phyloP scores from a whole-genome alignment of 352 stramenopile genomes.

The Globisporangium nodosum region DNA sequence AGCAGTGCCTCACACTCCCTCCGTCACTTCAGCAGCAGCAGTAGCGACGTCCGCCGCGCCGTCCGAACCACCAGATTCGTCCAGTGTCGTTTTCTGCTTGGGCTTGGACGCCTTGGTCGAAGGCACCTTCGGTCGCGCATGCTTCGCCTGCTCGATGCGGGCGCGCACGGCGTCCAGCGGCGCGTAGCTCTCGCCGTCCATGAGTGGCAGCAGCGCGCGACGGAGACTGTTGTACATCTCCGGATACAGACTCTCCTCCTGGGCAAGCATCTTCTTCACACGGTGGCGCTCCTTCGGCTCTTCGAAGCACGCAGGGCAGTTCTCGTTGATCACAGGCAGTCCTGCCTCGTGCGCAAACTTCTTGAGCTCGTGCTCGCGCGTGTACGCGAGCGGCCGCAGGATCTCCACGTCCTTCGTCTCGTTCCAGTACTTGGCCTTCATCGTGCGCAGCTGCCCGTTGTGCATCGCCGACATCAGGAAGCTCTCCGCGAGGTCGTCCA shows the following conservation, averaged over 20 bases:
- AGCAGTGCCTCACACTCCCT: too few species aligned
- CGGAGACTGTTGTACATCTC: slow-evolving; percentile 78
- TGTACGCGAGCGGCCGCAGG: slow-evolving; percentile 95
- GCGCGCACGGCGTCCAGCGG: slow-evolving; percentile 45
- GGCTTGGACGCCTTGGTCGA: slow-evolving; percentile 23
- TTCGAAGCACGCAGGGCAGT: slow-evolving; percentile 98
- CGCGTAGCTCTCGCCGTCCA: slow-evolving; percentile 72
- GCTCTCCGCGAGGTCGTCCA: slow-evolving; percentile 97
- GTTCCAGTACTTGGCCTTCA: slow-evolving; percentile 99
- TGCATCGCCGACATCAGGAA: slow-evolving; percentile 99
- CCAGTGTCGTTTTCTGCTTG: neutral
- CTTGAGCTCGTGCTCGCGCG: slow-evolving; percentile 92
- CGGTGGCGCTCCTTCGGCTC: slow-evolving; percentile 95
- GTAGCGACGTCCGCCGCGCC: neutral
- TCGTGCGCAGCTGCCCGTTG: slow-evolving; percentile 97
- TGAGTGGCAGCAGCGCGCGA: slow-evolving; percentile 66
- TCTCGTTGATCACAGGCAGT: slow-evolving; percentile 98
- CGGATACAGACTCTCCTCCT: slow-evolving; percentile 92
- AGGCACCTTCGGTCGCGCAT: slow-evolving; percentile 28
- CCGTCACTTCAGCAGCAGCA: too few species aligned
- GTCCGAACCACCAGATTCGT: neutral
- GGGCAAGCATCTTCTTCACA: slow-evolving; percentile 96
- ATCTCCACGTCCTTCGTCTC: slow-evolving; percentile 92
- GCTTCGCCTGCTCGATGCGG: slow-evolving; percentile 47
- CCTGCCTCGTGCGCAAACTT: slow-evolving; percentile 76